Base-by-base conservation (phyloP, 2,329 filamentous ascomycete species). In the Phyllosticta capitalensis region DNA sequence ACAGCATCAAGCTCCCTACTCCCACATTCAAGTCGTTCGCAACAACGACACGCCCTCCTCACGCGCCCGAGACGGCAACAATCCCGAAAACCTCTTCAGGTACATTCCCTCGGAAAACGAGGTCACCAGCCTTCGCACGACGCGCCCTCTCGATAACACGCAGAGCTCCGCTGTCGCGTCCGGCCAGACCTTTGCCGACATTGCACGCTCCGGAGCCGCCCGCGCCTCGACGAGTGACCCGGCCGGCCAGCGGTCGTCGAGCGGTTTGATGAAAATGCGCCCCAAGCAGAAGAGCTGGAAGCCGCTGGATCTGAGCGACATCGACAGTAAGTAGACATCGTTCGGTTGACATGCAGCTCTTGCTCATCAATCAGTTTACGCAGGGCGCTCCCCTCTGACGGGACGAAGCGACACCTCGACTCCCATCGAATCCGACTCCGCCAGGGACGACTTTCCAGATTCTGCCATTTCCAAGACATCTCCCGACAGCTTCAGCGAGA, bases 131-230 rank as follows among this genome's bases (percentile, higher is more conserved):
- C 51, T 58, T 12, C 59, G 55, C 45, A 30, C 53, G 14, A 38
- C 52, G 12, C n/a, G 51, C 51, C 50, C 58, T 17, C 59, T n/a
- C 24, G 33, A 33, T 14, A 56, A 30, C 3, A 56, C 58, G 26
- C 49, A 21, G n/a, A 60, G 58, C 49, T 54, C 58, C 5, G 21
- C 33, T 17, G 58, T 60, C 17, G 58, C 58, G 14, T 50, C 50
- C 5, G 58, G 60, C 10, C 63, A 62, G 7, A 68, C 65, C 3
- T 69, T 71, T 38, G 68, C 67, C 38, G 65, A 69, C 22, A 72
- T 72, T 69, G 65, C 68, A 3, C 66, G 68, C 49, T 55, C 61
- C 61, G 65, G 54, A 12, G 58, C 48, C 14, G 63, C 57, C 33
- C 58, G 64, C 58, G 14, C 38, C 38, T n/a, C 14, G n/a, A 59